Evolutionary conservation across 2,329 filamentous ascomycete genomes (phyloP).

Genomic region (Scedosporium apiospermum): DNA sequence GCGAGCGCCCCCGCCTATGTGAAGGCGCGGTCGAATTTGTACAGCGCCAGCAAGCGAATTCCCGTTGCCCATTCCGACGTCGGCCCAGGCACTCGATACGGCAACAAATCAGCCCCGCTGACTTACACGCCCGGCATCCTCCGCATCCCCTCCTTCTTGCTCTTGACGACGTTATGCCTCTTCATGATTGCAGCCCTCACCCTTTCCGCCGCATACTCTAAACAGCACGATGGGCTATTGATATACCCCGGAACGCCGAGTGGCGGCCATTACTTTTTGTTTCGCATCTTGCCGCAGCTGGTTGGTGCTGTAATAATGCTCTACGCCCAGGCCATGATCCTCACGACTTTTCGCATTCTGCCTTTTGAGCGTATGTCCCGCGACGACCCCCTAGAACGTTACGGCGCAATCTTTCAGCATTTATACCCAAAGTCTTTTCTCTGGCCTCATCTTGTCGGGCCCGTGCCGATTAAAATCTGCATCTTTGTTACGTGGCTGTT

Average conservation of each 20-base stretch:
- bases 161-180: constrained; percentile 51
- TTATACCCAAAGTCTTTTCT: constrained; percentile 63
- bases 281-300: constrained; percentile 75
- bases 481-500: constrained; percentile 66
- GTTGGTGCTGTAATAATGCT: constrained; percentile 62
- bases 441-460: constrained; percentile 48
- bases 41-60: constrained; percentile 17
- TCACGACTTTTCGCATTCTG: constrained; percentile 63
- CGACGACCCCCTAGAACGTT: constrained; percentile 46
- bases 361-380: constrained; percentile 74
- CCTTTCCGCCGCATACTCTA: constrained; percentile 62
- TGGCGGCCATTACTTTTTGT: constrained; percentile 71
- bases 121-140: constrained; percentile 56
- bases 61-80: constrained; percentile 21
- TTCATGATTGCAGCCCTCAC: constrained; percentile 65
- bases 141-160: constrained; percentile 52
- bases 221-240: constrained; percentile 53
- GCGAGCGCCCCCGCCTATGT: background rate
- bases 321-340: constrained; percentile 67
- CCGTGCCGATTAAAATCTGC: constrained; percentile 56
- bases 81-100: constrained; percentile 6
- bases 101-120: constrained; percentile 9
- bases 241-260: constrained; percentile 58
- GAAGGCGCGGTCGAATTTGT: constrained; percentile 1
- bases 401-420: constrained; percentile 57